A percentile compares a stretch with the other conserved stretches of the same genome.
Evolutionary conservation across 225 moss, liverwort and hornwort genomes (phyloP).

Genomic region (Straminergon stramineum): DNA sequence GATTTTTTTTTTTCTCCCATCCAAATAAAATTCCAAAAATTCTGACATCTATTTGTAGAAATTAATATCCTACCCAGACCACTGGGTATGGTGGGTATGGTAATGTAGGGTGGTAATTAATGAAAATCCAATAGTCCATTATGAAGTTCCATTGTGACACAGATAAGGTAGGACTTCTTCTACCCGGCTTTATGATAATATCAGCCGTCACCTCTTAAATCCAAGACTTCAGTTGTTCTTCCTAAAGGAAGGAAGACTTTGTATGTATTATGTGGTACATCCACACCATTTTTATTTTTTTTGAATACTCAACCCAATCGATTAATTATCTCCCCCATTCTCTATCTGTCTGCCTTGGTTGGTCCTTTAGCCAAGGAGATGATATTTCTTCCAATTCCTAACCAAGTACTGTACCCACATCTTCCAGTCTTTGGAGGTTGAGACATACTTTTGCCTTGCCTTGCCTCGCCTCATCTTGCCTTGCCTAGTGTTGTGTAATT

Average conservation of each 20-base stretch:
- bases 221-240: background rate
- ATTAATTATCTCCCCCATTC: background rate
- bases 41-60: no score
- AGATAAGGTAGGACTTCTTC: background rate
- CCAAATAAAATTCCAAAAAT: background rate
- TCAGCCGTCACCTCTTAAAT: background rate
- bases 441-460: background rate
- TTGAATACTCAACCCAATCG: accelerated
- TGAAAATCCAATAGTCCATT: background rate
- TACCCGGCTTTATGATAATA: background rate
- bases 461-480: background rate
- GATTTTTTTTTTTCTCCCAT: background rate
- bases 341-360: background rate
- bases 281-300: background rate
- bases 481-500: background rate
- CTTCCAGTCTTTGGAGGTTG: background rate
- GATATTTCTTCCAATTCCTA: no score
- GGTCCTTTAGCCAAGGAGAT: background rate
- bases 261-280: background rate
- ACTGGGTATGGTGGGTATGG: background rate
- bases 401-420: accelerated
- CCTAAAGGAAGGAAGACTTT: background rate
- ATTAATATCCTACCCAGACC: no score
- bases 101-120: background rate
- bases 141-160: background rate